phyloP scores from a whole-genome alignment of 441 rosid species.

The Bocquillonia castaneifolia region DNA sequence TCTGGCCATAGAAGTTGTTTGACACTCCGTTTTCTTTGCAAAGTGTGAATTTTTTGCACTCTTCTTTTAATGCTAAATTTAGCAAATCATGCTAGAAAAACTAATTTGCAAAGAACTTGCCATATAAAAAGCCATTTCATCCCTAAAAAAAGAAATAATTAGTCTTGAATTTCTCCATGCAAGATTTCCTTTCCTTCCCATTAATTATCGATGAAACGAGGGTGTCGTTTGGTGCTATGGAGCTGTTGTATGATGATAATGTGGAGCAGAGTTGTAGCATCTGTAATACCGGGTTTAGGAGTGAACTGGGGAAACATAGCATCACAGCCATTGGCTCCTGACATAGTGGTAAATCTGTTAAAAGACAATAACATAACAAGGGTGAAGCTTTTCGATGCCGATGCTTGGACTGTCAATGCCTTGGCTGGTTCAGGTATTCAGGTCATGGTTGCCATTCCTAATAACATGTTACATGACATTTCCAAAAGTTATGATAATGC shows the following conservation, averaged over 20 bases:
- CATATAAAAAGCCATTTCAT: not conserved
- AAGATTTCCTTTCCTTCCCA: not conserved
- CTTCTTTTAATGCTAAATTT: not conserved
- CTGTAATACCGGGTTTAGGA: constrained; percentile 41
- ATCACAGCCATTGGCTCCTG: constrained; percentile 56
- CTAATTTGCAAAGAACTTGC: not conserved
- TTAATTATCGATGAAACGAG: constrained; percentile 14
- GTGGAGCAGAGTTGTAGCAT: constrained; percentile 18
- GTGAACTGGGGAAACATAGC: constrained; percentile 77
- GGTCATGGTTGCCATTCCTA: constrained; percentile 86
- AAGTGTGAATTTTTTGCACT: not conserved
- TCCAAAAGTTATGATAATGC: constrained; percentile 39
- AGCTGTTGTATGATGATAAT: constrained; percentile 21
- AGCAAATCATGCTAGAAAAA: not conserved
- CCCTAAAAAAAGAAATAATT: not conserved
- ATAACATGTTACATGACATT: constrained; percentile 36
- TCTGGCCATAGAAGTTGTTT: not conserved
- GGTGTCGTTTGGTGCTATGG: constrained; percentile 21
- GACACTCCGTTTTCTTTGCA: not conserved
- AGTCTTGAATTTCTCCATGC: not conserved
- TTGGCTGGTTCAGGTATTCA: constrained; percentile 54
- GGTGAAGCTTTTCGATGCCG: constrained; percentile 77
- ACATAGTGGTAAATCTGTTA: constrained; percentile 54
- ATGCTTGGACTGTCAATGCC: constrained; percentile 42
- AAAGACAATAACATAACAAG: constrained; percentile 60